Base-by-base conservation (phyloP, 306 rosid genomes). In the Prunus mira region DNA sequence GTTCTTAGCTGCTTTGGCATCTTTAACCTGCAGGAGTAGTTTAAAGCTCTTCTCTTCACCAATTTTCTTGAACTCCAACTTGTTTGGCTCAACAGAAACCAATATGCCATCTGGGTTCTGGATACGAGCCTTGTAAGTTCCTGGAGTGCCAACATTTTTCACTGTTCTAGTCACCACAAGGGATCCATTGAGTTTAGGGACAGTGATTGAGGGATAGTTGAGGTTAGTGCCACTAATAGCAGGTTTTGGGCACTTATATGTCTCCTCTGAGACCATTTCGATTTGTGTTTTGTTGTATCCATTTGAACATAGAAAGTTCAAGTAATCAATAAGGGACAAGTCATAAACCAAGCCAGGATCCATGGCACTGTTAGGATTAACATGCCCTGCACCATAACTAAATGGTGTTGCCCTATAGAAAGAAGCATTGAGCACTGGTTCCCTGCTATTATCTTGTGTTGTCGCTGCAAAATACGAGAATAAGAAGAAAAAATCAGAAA, bases 321-420 rank as follows among this genome's bases (percentile, higher is more conserved):
- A 86, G 86, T 92, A 94, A 73, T 94, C 97, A 1, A 60, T 27
- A 19, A 80, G 43, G 50, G 85, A 73, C 62, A 84, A 71, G 84
- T 94, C 98, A 38, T 90, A 94, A 70, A 94, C 92, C 76, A 94
- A 87, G 46, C 98, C 97, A 0, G 97, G 98, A 86, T 94, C 95
- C 88, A 83, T 79, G 62, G 95, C 98, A 19, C 46, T 76, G 82
- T 90, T 92, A 62, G 98, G 96, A 7, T 61, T 73, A 72, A 92
- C 73, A 54, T 94, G 98, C 67, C 98, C 98, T 27, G 96, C 88
- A 9, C 98, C 98, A 24, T 89, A 94, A 72, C 87, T 89, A 65
- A 94, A 94, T 61, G 98, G 92, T 4, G 96, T 85, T 67, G 98
- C 89, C 55, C 61, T 66, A 63, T 18, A 4, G 69, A 78, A 2